Base-by-base conservation (phyloP, 2,329 filamentous ascomycete species). In the Chaetomiaceae sp. region DNA sequence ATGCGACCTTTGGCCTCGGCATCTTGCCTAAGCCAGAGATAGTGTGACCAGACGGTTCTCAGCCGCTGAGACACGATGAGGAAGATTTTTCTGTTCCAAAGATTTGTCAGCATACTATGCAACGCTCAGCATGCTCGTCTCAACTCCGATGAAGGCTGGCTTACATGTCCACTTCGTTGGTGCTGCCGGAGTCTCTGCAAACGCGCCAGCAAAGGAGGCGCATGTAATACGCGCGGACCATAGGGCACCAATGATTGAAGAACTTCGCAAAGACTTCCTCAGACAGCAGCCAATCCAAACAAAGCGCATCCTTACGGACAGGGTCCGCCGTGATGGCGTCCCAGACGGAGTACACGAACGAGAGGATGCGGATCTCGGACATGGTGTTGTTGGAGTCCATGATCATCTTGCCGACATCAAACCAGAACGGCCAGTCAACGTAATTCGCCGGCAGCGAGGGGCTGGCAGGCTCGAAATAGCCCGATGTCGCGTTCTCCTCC, bases 241-340 rank as follows among this genome's bases (percentile, higher is more conserved):
- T 95, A 0, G 90, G 88, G 60, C 88, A 95, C 89, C 90, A 95
- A 60, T 95, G 88, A 60, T 86, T 91, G 68, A 95, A 96, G 51
- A 88, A 82, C 50, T 79, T 80, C 60, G 86, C 81, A 62, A 95
- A 95, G 2, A 84, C 77, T 20, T 82, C 74, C 44, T 86, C 82
- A 6, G 82, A 76, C 11, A 96, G 69, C 32, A 96, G 68, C 72
- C 93, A 90, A 18, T 81, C 79, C 22, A 85, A 58, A 61, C 87
- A 94, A 15, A 95, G 62, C 12, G 75, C 69, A 47, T 77, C 72
- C 64, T 91, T 94, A 40, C 86, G 77, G 41, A 71, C 68, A 2
- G 82, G 75, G 45, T 87, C 77, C 27, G 76, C 73, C 10, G 78
- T 74, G 50, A 93, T 73, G 2, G 81, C 79, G 48, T 84, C 79